phyloP scores from a whole-genome alignment of 306 rosid species.

The Fragaria vesca region DNA sequence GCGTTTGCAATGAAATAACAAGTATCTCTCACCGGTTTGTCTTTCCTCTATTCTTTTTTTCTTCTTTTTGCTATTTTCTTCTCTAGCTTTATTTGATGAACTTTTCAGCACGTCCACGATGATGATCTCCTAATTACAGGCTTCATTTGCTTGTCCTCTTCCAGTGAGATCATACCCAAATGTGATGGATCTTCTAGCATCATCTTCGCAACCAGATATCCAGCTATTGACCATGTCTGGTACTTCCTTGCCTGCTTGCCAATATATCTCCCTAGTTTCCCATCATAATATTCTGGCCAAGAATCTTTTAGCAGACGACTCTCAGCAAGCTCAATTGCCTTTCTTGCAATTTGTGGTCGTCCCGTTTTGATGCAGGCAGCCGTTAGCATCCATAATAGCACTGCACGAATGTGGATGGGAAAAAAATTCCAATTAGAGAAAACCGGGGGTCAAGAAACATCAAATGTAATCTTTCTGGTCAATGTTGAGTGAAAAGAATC shows the following conservation, averaged over 20 bases:
- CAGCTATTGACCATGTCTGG: slow-evolving; percentile 95
- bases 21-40: slow-evolving; percentile 46
- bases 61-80: slow-evolving; percentile 29
- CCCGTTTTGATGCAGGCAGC: slow-evolving; percentile 94
- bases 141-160: slow-evolving; percentile 93
- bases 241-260: slow-evolving; percentile 91
- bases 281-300: slow-evolving; percentile 94
- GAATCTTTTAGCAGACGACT: slow-evolving; percentile 77
- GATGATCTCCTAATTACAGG: slow-evolving; percentile 76
- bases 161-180: slow-evolving; percentile 86
- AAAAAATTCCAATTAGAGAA: neutral
- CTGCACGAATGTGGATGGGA: slow-evolving; percentile 42
- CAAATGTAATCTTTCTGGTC: neutral
- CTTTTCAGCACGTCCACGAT: slow-evolving; percentile 72
- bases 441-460: neutral
- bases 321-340: slow-evolving; percentile 85
- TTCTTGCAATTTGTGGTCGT: slow-evolving; percentile 83
- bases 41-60: slow-evolving; percentile 28
- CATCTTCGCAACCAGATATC: slow-evolving; percentile 91
- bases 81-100: slow-evolving; percentile 23
- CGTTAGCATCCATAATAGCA: slow-evolving; percentile 81
- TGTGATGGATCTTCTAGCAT: slow-evolving; percentile 93
- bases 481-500: neutral
- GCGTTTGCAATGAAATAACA: slow-evolving; percentile 37
- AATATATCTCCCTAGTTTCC: slow-evolving; percentile 74